phyloP scores from a whole-genome alignment of 768 basidiomycete species.

The Calocera cornea region DNA sequence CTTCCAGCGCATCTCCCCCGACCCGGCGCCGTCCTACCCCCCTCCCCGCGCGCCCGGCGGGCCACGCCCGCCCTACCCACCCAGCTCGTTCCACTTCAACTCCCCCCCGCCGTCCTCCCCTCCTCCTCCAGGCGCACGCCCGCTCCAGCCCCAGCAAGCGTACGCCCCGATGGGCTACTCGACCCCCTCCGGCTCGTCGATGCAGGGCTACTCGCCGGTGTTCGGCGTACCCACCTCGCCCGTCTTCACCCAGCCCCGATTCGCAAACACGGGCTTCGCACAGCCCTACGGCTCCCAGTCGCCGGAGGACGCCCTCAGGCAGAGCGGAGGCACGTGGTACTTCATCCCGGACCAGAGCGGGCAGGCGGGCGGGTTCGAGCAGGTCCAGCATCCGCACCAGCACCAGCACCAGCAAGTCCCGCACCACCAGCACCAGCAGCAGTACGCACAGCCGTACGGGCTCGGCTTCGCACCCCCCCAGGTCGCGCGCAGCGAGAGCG shows the following conservation, averaged over 20 bases:
- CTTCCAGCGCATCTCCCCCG: background rate
- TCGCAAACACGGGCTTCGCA: background rate
- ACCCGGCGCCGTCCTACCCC: background rate
- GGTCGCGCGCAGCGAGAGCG: background rate
- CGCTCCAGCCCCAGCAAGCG: background rate
- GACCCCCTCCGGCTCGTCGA: background rate
- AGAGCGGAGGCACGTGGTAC: background rate
- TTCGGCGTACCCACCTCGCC: background rate
- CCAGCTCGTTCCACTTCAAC: background rate
- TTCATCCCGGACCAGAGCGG: background rate
- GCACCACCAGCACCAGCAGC: background rate
- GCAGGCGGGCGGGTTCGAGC: background rate
- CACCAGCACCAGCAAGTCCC: background rate
- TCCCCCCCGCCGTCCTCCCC: background rate
- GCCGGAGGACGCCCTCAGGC: background rate
- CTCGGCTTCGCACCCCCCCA: slow-evolving; percentile 1
- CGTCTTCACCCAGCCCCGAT: background rate
- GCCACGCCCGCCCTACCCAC: background rate
- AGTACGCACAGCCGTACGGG: slow-evolving; percentile 1
- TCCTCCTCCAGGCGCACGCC: background rate
- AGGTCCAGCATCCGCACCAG: background rate
- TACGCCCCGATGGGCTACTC: background rate
- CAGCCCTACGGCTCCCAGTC: background rate
- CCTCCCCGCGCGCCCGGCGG: background rate
- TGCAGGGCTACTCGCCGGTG: background rate